A percentile compares a stretch with the other conserved stretches of the same genome.
Evolutionary conservation across 768 basidiomycete species (phyloP).

Genomic region (Leccinum aurantiacum): DNA sequence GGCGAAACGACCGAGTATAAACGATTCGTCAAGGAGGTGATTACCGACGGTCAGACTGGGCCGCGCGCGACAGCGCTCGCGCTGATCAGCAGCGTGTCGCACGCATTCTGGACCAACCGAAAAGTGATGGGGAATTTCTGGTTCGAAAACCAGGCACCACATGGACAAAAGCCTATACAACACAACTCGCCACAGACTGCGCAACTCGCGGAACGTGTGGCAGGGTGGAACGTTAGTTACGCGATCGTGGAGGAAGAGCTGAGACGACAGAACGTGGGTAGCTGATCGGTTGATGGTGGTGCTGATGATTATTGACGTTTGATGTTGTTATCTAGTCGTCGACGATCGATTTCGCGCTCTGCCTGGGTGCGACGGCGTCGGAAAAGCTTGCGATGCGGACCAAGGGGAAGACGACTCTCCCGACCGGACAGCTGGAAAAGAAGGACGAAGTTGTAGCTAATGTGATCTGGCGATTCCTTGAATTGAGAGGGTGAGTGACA

Average conservation of each 20-base stretch:
- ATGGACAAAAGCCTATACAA: conserved; percentile 56
- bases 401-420: conserved; percentile 55
- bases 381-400: conserved; percentile 83
- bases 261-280: conserved; percentile 90
- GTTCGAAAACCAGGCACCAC: conserved; percentile 59
- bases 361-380: conserved; percentile 84
- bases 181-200: conserved; percentile 80
- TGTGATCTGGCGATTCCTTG: conserved; percentile 97
- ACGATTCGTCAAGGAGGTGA: conserved; percentile 92
- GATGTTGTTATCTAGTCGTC: conserved; percentile 63
- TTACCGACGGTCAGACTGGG: conserved; percentile 92
- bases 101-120: conserved; percentile 78
- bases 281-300: conserved; percentile 20
- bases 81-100: conserved; percentile 75
- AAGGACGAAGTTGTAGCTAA: conserved; percentile 99
- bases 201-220: conserved; percentile 83
- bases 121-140: conserved; percentile 75
- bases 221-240: conserved; percentile 88
- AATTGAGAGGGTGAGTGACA: conserved; percentile 76
- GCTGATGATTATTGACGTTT: conserved; percentile 24
- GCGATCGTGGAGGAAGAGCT: conserved; percentile 89
- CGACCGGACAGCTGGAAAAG: conserved; percentile 71
- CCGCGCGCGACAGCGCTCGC: conserved; percentile 91
- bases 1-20: conserved; percentile 95
- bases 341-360: conserved; percentile 94